Base-by-base conservation (phyloP, 164 flowering plant species). In the Brasenia schreberi region DNA sequence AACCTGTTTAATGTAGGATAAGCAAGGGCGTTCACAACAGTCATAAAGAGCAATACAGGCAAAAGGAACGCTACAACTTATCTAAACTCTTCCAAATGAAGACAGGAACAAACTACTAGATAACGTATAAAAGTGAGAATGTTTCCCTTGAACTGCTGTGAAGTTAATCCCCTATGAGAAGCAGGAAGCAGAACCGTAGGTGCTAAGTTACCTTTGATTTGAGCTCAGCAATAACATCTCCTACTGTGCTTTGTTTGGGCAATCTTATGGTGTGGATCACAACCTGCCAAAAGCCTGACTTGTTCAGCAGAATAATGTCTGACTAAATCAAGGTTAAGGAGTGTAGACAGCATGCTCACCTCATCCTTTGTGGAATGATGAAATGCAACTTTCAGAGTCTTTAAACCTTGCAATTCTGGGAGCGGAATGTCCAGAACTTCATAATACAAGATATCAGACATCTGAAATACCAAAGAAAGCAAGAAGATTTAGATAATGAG, bases 401-500 rank as follows among this genome's bases (percentile, higher is more conserved):
- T 93, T 19, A 93, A 74, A 39, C 94, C 90, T 82, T 93, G 96
- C 77, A 93, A 68, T 75, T 93, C 96, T 60, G 98, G 96, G 58
- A 93, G 79, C 62, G 98, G 96, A 64, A 93, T 88, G 79, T 93
- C 98, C 80, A 93, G 62, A 1, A 93, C 92, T 78, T 93, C 98
- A 76, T 93, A 93, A 67, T 93, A 90, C 77, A 93, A 76, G 33
- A 90, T 87, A 78, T 93, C 98, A 61, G 97, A 86, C 42, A 74
- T 83, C 98, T 90, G 84, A 67, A 67, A 74, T 44, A 73, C 45
- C 58, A 69, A 75, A 66, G 52, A 45, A 19, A 64, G n/a, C 27
- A 67, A 43, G 18, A 67, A 42, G 18, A 9, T 62, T 69, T 17
- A 59, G 16, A 4, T n/a, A 52, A 18, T 65, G 49, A 42, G 18